Evolutionary conservation across 352 stramenopile species (phyloP).

Genomic region (Plasmopara viticola): DNA sequence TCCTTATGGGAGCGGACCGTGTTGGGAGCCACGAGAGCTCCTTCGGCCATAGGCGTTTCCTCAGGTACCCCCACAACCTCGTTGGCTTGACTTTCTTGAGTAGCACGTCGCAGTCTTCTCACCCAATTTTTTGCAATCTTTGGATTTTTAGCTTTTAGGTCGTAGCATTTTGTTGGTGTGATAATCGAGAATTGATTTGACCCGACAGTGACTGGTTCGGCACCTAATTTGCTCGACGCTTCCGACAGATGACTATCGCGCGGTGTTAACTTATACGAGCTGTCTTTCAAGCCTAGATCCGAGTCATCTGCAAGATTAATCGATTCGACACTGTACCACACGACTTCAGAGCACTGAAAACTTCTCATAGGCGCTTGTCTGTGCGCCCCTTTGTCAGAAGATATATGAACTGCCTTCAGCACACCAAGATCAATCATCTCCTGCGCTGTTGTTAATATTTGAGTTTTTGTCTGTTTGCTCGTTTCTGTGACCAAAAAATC

Average conservation of each 20-base stretch:
- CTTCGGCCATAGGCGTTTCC: conserved; percentile 24
- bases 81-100: conserved; percentile 23
- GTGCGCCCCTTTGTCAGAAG: conserved; percentile 6
- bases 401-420: conserved; percentile 39
- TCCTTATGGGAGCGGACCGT: conserved; percentile 31
- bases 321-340: conserved; percentile 78
- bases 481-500: conserved; percentile 66
- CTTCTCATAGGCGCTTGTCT: conserved; percentile 24
- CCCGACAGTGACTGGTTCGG: conserved; percentile 23
- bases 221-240: conserved; percentile 10
- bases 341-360: conserved; percentile 72
- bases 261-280: conserved; percentile 23
- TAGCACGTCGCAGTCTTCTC: conserved; percentile 53
- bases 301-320: conserved; percentile 68
- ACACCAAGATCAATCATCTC: conserved; percentile 71
- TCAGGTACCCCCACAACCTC: conserved; percentile 20
- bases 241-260: conserved; percentile 15
- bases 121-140: conserved; percentile 72
- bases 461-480: conserved; percentile 44
- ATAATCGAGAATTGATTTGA: conserved; percentile 86
- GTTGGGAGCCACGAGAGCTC: conserved; percentile 13
- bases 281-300: conserved; percentile 65
- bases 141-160: conserved; percentile 72
- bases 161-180: conserved; percentile 79
- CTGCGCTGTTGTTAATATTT: conserved; percentile 66